A percentile compares a stretch with the other conserved stretches of the same genome.
These are phyloP conservation scores for Sequoia sempervirens DNA, from an alignment of 75 land plant genomes.

Conservation along the genomic window DNA sequence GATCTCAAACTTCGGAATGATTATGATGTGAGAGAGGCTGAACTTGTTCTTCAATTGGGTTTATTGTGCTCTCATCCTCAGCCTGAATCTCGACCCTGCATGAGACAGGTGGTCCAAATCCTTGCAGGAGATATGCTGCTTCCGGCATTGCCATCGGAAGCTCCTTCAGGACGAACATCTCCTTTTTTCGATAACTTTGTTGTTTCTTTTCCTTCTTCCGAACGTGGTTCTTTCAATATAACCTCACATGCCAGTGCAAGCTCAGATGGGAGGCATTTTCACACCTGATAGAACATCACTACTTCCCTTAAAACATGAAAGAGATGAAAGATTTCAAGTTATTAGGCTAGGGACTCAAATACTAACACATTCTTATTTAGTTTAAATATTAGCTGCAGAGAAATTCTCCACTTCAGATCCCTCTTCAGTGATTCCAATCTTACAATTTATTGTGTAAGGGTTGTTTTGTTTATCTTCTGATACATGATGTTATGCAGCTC, in stretches of 20 bases:
- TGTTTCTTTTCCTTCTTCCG: not conserved
- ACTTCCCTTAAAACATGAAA: not conserved
- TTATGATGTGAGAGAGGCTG: constrained; percentile 13
- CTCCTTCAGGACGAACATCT: not conserved
- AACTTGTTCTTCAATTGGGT: constrained; percentile 29
- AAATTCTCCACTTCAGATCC: not conserved
- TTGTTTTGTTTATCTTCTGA: not conserved
- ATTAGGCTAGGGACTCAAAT: not conserved
- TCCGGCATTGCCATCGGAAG: constrained; percentile 13
- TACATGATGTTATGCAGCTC: not conserved
- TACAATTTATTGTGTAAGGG: not conserved
- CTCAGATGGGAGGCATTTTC: not conserved
- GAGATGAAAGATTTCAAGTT: not conserved
- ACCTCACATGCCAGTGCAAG: not conserved
- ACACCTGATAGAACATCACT: not conserved
- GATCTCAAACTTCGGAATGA: constrained; percentile 23
- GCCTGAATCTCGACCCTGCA: constrained; percentile 26
- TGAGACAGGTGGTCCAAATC: constrained; percentile 32
- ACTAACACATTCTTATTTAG: not conserved
- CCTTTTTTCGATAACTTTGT: not conserved
- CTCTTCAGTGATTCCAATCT: not conserved
- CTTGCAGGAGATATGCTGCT: constrained; percentile 18
- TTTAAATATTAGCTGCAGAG: not conserved
- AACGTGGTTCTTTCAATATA: not conserved
- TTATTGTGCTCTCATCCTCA: constrained; percentile 31